Conservation (phyloP, 2,329 filamentous ascomycete species). For the Cercospora sp. region DNA sequence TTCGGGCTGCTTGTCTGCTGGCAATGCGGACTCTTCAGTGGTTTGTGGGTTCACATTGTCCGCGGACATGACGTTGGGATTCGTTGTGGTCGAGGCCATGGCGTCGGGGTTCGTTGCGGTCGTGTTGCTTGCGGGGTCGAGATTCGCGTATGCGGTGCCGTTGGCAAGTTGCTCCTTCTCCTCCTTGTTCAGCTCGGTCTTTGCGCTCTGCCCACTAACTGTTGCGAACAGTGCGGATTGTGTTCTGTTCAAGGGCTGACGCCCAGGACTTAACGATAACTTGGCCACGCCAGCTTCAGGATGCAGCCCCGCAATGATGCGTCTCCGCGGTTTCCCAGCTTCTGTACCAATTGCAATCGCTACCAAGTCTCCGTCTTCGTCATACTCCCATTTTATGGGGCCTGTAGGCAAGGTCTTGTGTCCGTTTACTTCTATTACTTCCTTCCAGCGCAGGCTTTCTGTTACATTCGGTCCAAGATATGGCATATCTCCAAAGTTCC, state of each 20-base stretch:
- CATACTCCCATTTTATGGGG: slow-evolving; percentile 50
- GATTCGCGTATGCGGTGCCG: slow-evolving; percentile 3
- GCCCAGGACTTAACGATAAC: slow-evolving; percentile 35
- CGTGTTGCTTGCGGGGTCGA: slow-evolving; percentile 2
- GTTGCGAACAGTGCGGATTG: slow-evolving; percentile 25
- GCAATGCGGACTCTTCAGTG: slow-evolving; percentile 4
- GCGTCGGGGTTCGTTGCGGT: not conserved
- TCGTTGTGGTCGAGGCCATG: not conserved
- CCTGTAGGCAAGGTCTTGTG: slow-evolving; percentile 49
- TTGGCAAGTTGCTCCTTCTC: slow-evolving; percentile 10
- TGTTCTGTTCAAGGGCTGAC: slow-evolving; percentile 23
- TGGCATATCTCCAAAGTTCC: slow-evolving; percentile 73
- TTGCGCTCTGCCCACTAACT: slow-evolving; percentile 13
- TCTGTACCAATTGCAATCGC: slow-evolving; percentile 50
- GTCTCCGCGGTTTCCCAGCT: slow-evolving; percentile 44
- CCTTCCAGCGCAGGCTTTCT: slow-evolving; percentile 46
- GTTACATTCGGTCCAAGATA: slow-evolving; percentile 62
- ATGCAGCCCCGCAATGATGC: slow-evolving; percentile 44
- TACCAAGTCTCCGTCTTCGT: slow-evolving; percentile 46
- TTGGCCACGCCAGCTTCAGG: slow-evolving; percentile 30
- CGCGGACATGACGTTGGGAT: slow-evolving; percentile 7
- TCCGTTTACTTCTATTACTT: slow-evolving; percentile 31
- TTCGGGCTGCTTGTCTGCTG: not conserved
- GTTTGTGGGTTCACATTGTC: slow-evolving; percentile 14
- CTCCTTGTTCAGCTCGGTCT: slow-evolving; percentile 3